Percentiles rank a stretch among this genome's conserved stretches.
Evolutionary conservation across 108 stramenopile species (phyloP).

Genomic region (Nannochloropsis oceanica): DNA sequence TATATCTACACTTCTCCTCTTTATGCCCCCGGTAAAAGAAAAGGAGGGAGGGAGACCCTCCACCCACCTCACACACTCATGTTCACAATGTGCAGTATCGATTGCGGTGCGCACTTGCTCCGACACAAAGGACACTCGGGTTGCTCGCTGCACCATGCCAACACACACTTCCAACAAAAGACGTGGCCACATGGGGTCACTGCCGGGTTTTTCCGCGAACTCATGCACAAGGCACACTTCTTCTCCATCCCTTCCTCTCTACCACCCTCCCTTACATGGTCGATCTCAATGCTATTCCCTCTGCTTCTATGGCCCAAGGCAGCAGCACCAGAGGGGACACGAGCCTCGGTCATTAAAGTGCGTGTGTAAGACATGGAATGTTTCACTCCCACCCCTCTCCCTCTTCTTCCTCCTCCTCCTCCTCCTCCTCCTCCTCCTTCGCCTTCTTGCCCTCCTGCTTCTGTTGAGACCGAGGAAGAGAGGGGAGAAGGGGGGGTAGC

Average conservation of each 20-base stretch:
- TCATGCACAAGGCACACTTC: constrained; percentile 30
- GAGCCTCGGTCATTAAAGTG: background rate
- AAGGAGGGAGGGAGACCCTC: too few relatives aligned
- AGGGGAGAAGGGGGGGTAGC: background rate
- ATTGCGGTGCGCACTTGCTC: background rate
- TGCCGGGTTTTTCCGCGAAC: background rate
- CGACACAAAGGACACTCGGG: constrained; percentile 29
- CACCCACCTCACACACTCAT: background rate
- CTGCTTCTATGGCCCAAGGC: background rate
- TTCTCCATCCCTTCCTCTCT: background rate
- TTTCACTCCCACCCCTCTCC: background rate
- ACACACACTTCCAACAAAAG: constrained; percentile 31
- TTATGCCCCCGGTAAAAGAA: too few relatives aligned
- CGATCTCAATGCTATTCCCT: background rate
- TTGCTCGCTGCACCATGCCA: constrained; percentile 25
- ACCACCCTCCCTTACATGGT: background rate
- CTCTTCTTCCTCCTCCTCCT: background rate
- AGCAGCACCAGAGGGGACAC: background rate
- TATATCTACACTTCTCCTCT: too few relatives aligned
- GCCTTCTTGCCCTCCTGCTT: background rate
- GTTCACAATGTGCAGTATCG: background rate
- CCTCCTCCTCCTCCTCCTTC: background rate
- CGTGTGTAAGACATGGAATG: background rate
- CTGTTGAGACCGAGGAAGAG: background rate
- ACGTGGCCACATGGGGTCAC: constrained; percentile 27